These are phyloP conservation scores for Quillaja saponaria DNA, from an alignment of 306 rosid genomes.

Conservation along the genomic window DNA sequence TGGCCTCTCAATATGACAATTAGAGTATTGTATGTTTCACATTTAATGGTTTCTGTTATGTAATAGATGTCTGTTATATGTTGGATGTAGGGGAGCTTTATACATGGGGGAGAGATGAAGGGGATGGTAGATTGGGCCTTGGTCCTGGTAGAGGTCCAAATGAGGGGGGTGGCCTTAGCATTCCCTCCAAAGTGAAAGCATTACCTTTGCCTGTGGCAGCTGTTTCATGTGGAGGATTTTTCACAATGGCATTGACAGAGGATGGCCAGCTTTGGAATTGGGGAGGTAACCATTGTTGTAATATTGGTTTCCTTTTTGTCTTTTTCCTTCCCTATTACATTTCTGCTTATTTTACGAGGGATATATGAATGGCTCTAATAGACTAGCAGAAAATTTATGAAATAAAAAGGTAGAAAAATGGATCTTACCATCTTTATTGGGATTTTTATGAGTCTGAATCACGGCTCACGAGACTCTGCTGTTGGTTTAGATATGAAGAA, in stretches of 20 bases:
- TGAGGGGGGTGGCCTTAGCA: constrained; percentile 85
- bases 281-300: too few relatives aligned
- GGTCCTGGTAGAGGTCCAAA: constrained; percentile 91
- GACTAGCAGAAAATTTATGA: too few relatives aligned
- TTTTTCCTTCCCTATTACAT: too few relatives aligned
- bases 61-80: constrained; percentile 22
- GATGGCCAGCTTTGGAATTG: constrained; percentile 87
- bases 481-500: too few relatives aligned
- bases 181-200: constrained; percentile 74
- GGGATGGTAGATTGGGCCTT: constrained; percentile 94
- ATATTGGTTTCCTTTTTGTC: too few relatives aligned
- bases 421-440: too few relatives aligned
- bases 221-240: constrained; percentile 91
- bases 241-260: constrained; percentile 71
- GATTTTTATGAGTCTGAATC: too few relatives aligned
- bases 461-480: too few relatives aligned
- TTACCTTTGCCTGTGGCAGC: constrained; percentile 69
- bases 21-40: neutral
- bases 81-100: constrained; percentile 72
- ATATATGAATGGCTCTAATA: too few relatives aligned
- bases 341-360: too few relatives aligned
- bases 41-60: neutral
- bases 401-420: too few relatives aligned
- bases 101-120: constrained; percentile 97
- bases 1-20: constrained; percentile 6